These are phyloP conservation scores for Ramalina intermedia DNA, from an alignment of 495 filamentous ascomycete species.

Conservation along the genomic window DNA sequence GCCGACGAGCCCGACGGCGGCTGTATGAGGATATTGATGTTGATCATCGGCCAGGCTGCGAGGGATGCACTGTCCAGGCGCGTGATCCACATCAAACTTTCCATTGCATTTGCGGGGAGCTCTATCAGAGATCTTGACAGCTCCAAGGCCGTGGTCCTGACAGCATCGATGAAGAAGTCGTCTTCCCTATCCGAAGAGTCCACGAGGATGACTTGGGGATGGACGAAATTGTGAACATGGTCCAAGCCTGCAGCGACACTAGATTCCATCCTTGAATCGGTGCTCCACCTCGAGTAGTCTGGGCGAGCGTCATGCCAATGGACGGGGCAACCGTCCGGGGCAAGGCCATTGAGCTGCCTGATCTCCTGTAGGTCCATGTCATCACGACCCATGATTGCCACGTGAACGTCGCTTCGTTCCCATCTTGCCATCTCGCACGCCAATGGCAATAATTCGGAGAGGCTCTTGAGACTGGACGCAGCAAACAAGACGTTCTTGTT, in stretches of 20 bases:
- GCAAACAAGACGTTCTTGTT: slow-evolving; percentile 36
- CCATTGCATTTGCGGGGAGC: slow-evolving; percentile 43
- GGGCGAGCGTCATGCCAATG: slow-evolving; percentile 40
- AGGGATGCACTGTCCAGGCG: slow-evolving; percentile 58
- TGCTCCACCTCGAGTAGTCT: slow-evolving; percentile 32
- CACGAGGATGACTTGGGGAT: slow-evolving; percentile 36
- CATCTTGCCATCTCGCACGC: slow-evolving; percentile 38
- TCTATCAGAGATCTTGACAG: slow-evolving; percentile 43
- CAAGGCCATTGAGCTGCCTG: slow-evolving; percentile 33
- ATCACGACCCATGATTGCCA: slow-evolving; percentile 40
- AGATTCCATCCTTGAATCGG: slow-evolving; percentile 35
- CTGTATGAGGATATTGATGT: slow-evolving; percentile 64
- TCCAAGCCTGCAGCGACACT: slow-evolving; percentile 28
- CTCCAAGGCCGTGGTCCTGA: slow-evolving; percentile 30
- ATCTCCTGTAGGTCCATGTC: slow-evolving; percentile 37
- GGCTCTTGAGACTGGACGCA: slow-evolving; percentile 32
- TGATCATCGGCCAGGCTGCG: slow-evolving; percentile 56
- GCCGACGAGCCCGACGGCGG: slow-evolving; percentile 53
- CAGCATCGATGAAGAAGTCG: slow-evolving; percentile 36
- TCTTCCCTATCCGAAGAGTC: slow-evolving; percentile 31
- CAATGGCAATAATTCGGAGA: slow-evolving; percentile 36
- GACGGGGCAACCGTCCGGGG: slow-evolving; percentile 31
- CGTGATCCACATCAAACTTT: slow-evolving; percentile 60
- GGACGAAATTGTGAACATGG: slow-evolving; percentile 32
- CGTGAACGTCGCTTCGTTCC: slow-evolving; percentile 35